phyloP scores from a whole-genome alignment of 2,329 filamentous ascomycete genomes.

The Cladophialophora yegresii region DNA sequence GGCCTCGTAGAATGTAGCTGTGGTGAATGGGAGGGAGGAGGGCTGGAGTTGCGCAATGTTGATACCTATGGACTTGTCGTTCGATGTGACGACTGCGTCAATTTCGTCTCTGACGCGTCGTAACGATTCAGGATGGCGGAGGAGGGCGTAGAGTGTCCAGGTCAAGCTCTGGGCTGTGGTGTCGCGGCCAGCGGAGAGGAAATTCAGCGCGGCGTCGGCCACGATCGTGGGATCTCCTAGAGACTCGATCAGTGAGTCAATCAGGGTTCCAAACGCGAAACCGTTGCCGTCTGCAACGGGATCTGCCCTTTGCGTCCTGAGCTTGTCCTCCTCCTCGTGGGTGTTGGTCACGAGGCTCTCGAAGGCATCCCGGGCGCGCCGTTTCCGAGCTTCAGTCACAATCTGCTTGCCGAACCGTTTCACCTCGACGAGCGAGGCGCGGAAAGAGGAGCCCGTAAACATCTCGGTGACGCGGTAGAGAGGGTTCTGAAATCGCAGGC shows the following conservation, averaged over 20 bases:
- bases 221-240: constrained; percentile 58
- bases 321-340: constrained; percentile 6
- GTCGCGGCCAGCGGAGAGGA: constrained; percentile 65
- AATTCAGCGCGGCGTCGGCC: constrained; percentile 66
- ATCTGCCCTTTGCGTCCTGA: neutral
- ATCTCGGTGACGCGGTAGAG: constrained; percentile 63
- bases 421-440: constrained; percentile 54
- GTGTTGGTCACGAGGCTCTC: constrained; percentile 24
- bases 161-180: constrained; percentile 66
- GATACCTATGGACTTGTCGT: neutral
- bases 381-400: constrained; percentile 56
- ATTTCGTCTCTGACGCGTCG: constrained; percentile 27
- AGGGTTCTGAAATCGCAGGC: constrained; percentile 66
- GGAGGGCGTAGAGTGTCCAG: constrained; percentile 64
- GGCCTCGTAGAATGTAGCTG: constrained; percentile 62
- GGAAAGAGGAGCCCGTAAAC: constrained; percentile 53
- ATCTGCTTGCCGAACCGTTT: constrained; percentile 60
- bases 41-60: constrained; percentile 46
- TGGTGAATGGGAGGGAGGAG: constrained; percentile 56
- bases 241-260: constrained; percentile 61
- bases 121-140: constrained; percentile 50
- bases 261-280: constrained; percentile 55
- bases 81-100: constrained; percentile 24
- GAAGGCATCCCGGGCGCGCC: constrained; percentile 37
- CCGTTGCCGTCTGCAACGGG: constrained; percentile 23